A percentile compares a stretch with the other conserved stretches of the same genome.
Evolutionary conservation across 2,329 filamentous ascomycete genomes (phyloP).

Genomic region (Cladosporium sphaerospermum): DNA sequence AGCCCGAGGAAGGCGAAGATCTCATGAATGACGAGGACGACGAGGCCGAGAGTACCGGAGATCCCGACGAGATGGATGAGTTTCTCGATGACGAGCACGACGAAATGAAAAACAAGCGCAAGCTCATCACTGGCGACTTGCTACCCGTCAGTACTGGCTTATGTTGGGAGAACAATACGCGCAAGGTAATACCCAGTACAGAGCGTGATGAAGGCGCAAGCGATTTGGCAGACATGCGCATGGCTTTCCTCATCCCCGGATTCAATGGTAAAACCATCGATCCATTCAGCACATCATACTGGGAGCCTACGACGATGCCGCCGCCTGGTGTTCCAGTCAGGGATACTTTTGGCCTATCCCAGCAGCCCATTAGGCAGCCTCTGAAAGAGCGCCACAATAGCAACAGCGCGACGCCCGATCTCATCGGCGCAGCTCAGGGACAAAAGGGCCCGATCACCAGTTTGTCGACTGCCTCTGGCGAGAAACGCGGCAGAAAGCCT

Average conservation of each 20-base stretch:
- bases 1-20: conserved; percentile 63
- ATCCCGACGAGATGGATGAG: conserved; percentile 80
- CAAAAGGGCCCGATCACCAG: conserved; percentile 30
- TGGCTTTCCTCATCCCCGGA: conserved; percentile 25
- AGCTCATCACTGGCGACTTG: conserved; percentile 59
- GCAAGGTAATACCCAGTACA: conserved; percentile 41
- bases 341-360: conserved; percentile 6
- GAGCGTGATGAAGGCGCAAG: conserved; percentile 32
- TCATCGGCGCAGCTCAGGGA: conserved; percentile 26
- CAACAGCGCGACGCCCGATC: conserved; percentile 18
- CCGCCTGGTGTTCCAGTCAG: conserved; percentile 12
- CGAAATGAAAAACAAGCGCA: conserved; percentile 53
- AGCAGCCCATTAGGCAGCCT: conserved; percentile 27
- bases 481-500: conserved; percentile 31
- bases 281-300: conserved; percentile 78
- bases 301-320: conserved; percentile 43
- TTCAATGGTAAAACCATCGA: conserved; percentile 57
- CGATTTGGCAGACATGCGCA: conserved; percentile 25
- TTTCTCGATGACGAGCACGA: conserved; percentile 80
- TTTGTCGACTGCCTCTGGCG: conserved; percentile 20
- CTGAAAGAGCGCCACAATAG: conserved; percentile 32
- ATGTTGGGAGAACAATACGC: conserved; percentile 66
- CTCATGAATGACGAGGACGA: conserved; percentile 60
- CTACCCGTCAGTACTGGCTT: conserved; percentile 73
- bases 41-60: conserved; percentile 63